A percentile compares a stretch with the other conserved stretches of the same genome.
Conservation (phyloP, 352 stramenopile genomes). For the Globisporangium polare region DNA sequence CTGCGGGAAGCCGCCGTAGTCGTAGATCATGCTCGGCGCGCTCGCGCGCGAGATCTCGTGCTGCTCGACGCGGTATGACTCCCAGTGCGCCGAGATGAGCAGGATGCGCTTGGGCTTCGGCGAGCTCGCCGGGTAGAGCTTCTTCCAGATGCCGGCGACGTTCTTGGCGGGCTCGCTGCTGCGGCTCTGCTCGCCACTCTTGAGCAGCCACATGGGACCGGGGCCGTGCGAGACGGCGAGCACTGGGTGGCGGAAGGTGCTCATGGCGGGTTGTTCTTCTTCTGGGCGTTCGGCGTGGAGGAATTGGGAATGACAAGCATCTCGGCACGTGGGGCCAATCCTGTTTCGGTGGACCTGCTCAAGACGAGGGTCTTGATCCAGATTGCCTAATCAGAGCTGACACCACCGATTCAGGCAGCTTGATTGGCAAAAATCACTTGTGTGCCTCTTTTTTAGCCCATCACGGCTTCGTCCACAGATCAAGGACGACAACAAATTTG, state of each 20-base stretch:
- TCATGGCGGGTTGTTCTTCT: neutral
- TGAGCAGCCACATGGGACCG: conserved; percentile 60
- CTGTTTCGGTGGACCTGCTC: neutral
- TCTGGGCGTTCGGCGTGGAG: neutral
- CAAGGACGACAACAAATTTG: no score
- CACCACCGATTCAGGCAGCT: neutral
- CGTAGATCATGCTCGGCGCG: conserved; percentile 66
- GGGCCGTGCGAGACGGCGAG: conserved; percentile 59
- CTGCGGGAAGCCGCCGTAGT: conserved; percentile 86
- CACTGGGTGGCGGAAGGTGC: conserved; percentile 27
- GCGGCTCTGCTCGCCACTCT: conserved; percentile 33
- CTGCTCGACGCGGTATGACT: conserved; percentile 40
- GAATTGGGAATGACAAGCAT: neutral
- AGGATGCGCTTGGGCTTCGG: conserved; percentile 66
- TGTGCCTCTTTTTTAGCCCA: neutral
- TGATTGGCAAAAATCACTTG: conserved; percentile 2
- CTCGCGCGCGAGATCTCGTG: conserved; percentile 58
- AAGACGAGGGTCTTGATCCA: no score
- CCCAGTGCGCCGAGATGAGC: conserved; percentile 86
- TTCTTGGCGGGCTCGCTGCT: conserved; percentile 33
- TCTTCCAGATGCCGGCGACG: conserved; percentile 43
- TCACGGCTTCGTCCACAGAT: neutral
- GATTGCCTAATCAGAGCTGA: conserved; percentile 11
- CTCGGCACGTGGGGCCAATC: neutral
- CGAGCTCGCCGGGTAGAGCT: conserved; percentile 33